Base-by-base conservation (phyloP, 2,329 filamentous ascomycete genomes). In the Neonectria ditissima region DNA sequence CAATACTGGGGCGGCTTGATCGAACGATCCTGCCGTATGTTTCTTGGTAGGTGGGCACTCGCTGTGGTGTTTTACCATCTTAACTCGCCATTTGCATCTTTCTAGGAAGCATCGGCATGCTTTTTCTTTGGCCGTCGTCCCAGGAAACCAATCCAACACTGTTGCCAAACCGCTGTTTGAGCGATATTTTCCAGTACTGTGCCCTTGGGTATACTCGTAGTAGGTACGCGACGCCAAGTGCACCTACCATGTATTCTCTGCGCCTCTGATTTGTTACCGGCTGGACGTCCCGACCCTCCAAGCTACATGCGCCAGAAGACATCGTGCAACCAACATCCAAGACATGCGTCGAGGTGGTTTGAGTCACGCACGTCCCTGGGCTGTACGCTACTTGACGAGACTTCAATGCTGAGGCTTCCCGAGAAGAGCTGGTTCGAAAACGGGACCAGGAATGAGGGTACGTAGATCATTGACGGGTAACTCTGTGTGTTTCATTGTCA, bases 261-360 rank as follows among this genome's bases (percentile, higher is more conserved):
- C 28, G 50, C n/a, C 53, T 59, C 44, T 65, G 59, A 65, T 65
- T 62, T 55, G 63, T 55, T 65, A 65, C 59, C 59, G 55, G 58
- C 50, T 59, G 53, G 55, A 52, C 43, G 63, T 65, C 47, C 52
- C 45, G 56, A 41, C 52, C 62, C 56, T 55, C 56, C 18, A 51
- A 48, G 32, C 59, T 50, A 22, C 48, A 59, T 65, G 62, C 47
- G 16, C 52, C 20, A 20, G 26, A 45, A 43, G 37, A 32, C 51
- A 44, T 34, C 18, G 47, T 57, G 59, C 44, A 55, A 44, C 50
- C 45, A 59, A 55, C 59, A 53, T 16, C 54, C 32, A 59, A 50
- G 51, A 55, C 59, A 53, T 32, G 43, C 47, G 58, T 32, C 41
- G 26, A n/a, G 56, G 30, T n/a, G 43, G 22, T 52, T 52, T 43